Base-by-base conservation (phyloP, 768 basidiomycete species). In the Sarcomyxa edulis region DNA sequence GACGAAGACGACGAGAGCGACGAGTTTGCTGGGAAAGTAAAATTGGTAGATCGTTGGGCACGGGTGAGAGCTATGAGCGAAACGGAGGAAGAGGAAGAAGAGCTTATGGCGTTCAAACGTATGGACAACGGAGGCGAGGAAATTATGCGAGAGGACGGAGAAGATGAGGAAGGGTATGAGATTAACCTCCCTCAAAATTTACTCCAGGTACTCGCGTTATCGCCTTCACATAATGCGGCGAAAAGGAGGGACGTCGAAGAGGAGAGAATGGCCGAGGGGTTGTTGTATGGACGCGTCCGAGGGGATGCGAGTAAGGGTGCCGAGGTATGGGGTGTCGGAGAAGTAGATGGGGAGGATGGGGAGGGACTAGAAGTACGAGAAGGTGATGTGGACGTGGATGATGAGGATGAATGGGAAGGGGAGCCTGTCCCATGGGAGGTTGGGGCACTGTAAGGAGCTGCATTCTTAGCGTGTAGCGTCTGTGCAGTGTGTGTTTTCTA, bases 391-490 rank as follows among this genome's bases (percentile, higher is more conserved):
- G 49, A 60, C 28, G 53, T 51, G 16, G 74, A 70, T 34, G 66
- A 58, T 21, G 78, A 76, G 50, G 72, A 74, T 29, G 81, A 82
- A 46, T 90, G 87, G 87, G 87, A 88, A 59, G 78, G 82, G 24
- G 86, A 88, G 57, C 81, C 82, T 25, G 71, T 88, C 24, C 81
- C 86, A 43, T 90, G 87, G 87, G 84, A 84, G 59, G 68, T 76
- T 7, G 87, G 78, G 37, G 87, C 87, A 50, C 50, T 90, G 58
- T 88, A 71, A 55, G 31, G 40, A 35, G 28, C 32, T 23, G 12
- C 12, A 33, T 18, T 6, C 21, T 32, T 28, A 32, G 8, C 14
- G 25, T n/a, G n/a, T n/a, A n/a, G n/a, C n/a, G n/a, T n/a, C n/a
- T n/a, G n/a, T n/a, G n/a, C n/a, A n/a, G n/a, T n/a, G n/a, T n/a